Conservation (phyloP, 306 rosid genomes). For the Prunus fruticosa region DNA sequence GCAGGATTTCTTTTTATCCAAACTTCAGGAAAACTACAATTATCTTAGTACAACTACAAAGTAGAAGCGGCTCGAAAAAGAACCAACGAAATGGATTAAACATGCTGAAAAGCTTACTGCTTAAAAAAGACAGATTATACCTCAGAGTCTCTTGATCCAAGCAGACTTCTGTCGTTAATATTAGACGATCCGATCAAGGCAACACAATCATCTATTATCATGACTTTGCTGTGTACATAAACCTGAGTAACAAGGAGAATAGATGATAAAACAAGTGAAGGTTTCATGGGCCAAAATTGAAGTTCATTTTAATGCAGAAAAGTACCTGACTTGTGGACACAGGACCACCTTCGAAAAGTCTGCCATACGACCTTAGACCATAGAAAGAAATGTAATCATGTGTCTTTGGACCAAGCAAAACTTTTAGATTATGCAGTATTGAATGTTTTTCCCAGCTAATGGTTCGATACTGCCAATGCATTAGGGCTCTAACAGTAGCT, state of each 20-base stretch:
- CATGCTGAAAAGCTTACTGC: not conserved
- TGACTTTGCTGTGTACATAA: conserved; percentile 52
- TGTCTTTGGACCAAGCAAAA: conserved; percentile 36
- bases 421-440: conserved; percentile 37
- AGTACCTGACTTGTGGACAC: conserved; percentile 51
- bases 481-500: conserved; percentile 52
- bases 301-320: not conserved
- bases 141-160: conserved; percentile 59
- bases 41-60: not conserved
- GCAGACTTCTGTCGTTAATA: conserved; percentile 51
- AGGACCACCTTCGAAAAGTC: conserved; percentile 45
- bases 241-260: conserved; percentile 23
- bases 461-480: conserved; percentile 55
- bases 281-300: not conserved
- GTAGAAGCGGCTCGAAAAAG: not conserved
- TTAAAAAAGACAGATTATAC: conserved; percentile 7
- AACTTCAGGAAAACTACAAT: not conserved
- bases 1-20: not conserved
- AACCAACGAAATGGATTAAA: not conserved
- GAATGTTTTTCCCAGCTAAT: conserved; percentile 46
- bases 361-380: conserved; percentile 49
- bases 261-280: not conserved
- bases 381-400: conserved; percentile 46
- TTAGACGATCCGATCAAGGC: conserved; percentile 52
- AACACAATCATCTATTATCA: conserved; percentile 44